Base-by-base conservation (phyloP, 2,329 filamentous ascomycete genomes). In the Periconia sp. region DNA sequence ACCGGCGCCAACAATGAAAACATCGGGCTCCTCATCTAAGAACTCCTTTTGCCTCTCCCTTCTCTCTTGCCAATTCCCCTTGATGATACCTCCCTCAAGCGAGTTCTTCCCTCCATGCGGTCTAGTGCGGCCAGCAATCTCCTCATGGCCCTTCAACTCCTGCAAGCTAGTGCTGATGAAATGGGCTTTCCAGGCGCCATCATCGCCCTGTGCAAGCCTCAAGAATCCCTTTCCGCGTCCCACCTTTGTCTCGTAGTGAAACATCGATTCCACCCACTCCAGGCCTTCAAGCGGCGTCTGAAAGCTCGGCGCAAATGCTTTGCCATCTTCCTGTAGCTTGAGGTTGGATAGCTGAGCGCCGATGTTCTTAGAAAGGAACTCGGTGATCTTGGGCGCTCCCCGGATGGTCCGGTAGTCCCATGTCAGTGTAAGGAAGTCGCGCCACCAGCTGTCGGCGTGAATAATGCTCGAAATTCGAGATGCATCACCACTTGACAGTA, bases 101-200 rank as follows among this genome's bases (percentile, higher is more conserved):
- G 84, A 88, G 54, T 87, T 87, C 57, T 78, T 78, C 1, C 79
- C 82, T 0, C 86, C 86, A 15, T 70, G 70, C 0, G 81, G 76
- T 19, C 86, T 73, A 4, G 72, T 73, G 1, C 56, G 57, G 2
- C 75, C 72, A 1, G 74, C 59, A 0, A 54, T 49, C 60, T 87
- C 82, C 45, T 83, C 78, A 36, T 77, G 67, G 0, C 77, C 80
- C 4, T 72, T 78, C 4, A 89, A 50, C 25, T 79, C 76, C 2
- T 74, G 59, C 4, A 89, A 68, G 0, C 75, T 72, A 0, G 85
- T 88, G 56, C 82, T 87, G 0, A 88, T 55, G 1, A 82, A 84
- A 49, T 81, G 86, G 0, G 82, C 78, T 59, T 83, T 85, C 84
- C 83, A 88, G 5, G 68, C 67, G 4, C 68, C 59, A 48, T 72